Evolutionary conservation across 148 eudicot genomes (phyloP).

Genomic region (Vaccinium darrowii): DNA sequence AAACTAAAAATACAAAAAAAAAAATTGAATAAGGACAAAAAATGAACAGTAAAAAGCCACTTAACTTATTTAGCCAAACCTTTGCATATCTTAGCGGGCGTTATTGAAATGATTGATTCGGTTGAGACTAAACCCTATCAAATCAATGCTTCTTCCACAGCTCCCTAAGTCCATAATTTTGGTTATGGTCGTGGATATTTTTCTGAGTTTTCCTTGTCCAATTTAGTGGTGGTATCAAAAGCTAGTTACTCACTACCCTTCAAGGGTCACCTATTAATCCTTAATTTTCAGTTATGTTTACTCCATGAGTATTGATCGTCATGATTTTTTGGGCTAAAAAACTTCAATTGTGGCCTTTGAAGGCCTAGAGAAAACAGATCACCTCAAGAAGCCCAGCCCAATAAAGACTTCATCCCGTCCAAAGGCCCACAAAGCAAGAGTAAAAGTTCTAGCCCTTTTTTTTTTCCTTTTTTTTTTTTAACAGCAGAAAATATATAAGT

Average conservation of each 20-base stretch:
- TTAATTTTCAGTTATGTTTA: neutral
- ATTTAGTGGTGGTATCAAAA: conserved; percentile 1
- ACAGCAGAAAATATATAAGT: too few species aligned
- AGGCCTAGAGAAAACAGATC: too few species aligned
- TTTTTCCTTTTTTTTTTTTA: too few species aligned
- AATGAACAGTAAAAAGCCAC: too few species aligned
- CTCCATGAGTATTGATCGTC: neutral
- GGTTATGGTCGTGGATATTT: conserved; percentile 20
- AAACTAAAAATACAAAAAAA: too few species aligned
- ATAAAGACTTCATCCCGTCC: too few species aligned
- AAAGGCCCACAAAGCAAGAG: too few species aligned
- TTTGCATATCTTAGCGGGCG: neutral
- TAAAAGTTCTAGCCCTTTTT: too few species aligned
- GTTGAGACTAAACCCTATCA: conserved; percentile 31
- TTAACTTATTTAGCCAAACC: too few species aligned
- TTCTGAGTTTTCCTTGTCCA: conserved; percentile 14
- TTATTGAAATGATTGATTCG: neutral
- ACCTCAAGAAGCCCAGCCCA: too few species aligned
- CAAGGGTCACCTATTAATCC: neutral
- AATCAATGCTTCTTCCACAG: conserved; percentile 23
- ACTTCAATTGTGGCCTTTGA: too few species aligned
- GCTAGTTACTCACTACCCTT: conserved; percentile 33
- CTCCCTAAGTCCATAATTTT: conserved; percentile 15
- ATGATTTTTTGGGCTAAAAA: neutral
- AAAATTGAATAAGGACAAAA: too few species aligned